Evolutionary conservation across 768 basidiomycete genomes (phyloP), one percentile per base, ranked within the genome.

Genomic region (Lactifluus subvellereus): DNA sequence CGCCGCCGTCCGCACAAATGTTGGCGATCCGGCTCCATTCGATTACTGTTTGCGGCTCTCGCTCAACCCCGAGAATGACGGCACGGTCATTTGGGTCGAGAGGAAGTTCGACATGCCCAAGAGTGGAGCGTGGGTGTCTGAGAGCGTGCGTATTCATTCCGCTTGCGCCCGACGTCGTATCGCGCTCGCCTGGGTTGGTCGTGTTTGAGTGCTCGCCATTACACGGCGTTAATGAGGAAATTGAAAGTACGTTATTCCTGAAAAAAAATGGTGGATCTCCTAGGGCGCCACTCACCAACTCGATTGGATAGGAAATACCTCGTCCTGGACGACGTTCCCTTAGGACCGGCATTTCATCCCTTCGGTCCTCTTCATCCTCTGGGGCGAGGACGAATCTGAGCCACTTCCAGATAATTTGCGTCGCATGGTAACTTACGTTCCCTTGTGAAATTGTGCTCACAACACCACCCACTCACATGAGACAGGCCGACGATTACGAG

Each of bases 71-170:
- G 84, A 84, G 61, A 84, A 79, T 67, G 88, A 90, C 68, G 83
- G 82, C 20, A 91, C 89, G 8, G 88, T 88, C 3, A 89, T 90
- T 43, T 91, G 89, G 89, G 68, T 91, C 47, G 85, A 89, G 69
- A 78, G 79, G 66, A 92, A 92, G 72, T 90, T 91, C 63, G 79
- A 85, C 65, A 78, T 89, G 11, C 86, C 86, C 0, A 71, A 75
- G 6, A 86, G 86, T 3, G 88, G 88, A 2, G 64, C 74, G 43
- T 89, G 88, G 88, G 73, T 74, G 6, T 77, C 79, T 16, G 86
- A 86, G 62, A 71, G 71, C 6, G 74, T 86, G 71, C 6, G 74
- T 86, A 4, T 88, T 88, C 16, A 84, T 90, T 53, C 84, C 86
- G 0, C 67, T 82, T 14, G 68, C 73, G 7, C 68, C 71, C 14